Evolutionary conservation across 192 early-diverging fungal genomes (phyloP).

Genomic region (Pilaira anomala): DNA sequence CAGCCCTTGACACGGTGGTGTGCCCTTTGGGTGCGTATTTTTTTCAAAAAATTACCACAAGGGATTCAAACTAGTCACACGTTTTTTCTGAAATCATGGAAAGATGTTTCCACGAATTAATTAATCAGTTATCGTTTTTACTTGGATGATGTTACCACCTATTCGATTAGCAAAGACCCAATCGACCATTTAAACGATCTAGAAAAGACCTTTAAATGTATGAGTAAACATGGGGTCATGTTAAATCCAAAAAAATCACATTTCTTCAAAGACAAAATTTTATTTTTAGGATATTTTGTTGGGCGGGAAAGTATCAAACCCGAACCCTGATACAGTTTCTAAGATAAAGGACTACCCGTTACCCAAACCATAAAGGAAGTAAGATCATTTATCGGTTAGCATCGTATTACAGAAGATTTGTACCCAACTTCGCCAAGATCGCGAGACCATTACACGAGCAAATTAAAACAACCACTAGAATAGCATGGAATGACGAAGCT

Average conservation of each 20-base stretch:
- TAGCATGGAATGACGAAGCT: no score
- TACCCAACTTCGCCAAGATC: slow-evolving; percentile 22
- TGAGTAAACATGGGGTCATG: slow-evolving; percentile 10
- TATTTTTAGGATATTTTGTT: slow-evolving; percentile 33
- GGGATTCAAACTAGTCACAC: slow-evolving; percentile 17
- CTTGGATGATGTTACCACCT: slow-evolving; percentile 44
- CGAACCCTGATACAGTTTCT: slow-evolving; percentile 23
- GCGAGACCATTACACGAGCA: slow-evolving; percentile 6
- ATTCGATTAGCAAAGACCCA: slow-evolving; percentile 12
- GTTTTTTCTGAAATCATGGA: slow-evolving; percentile 22
- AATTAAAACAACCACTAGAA: no score
- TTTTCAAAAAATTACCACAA: slow-evolving; percentile 25
- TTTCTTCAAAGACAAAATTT: slow-evolving; percentile 9
- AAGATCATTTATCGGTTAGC: slow-evolving; percentile 24
- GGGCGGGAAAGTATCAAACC: slow-evolving; percentile 14
- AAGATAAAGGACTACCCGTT: slow-evolving; percentile 15
- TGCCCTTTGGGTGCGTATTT: slow-evolving; percentile 15
- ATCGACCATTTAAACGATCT: slow-evolving; percentile 31
- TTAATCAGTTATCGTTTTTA: slow-evolving; percentile 27
- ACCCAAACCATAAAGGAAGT: slow-evolving; percentile 18
- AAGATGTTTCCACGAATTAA: neutral
- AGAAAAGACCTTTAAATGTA: neutral
- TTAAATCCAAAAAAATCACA: slow-evolving; percentile 7
- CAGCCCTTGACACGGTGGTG: slow-evolving; percentile 37
- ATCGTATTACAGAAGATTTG: slow-evolving; percentile 27